Percentiles rank a stretch among this genome's conserved stretches.
phyloP scores from a whole-genome alignment of 2,329 filamentous ascomycete genomes.

The Penicillium rolfsii region DNA sequence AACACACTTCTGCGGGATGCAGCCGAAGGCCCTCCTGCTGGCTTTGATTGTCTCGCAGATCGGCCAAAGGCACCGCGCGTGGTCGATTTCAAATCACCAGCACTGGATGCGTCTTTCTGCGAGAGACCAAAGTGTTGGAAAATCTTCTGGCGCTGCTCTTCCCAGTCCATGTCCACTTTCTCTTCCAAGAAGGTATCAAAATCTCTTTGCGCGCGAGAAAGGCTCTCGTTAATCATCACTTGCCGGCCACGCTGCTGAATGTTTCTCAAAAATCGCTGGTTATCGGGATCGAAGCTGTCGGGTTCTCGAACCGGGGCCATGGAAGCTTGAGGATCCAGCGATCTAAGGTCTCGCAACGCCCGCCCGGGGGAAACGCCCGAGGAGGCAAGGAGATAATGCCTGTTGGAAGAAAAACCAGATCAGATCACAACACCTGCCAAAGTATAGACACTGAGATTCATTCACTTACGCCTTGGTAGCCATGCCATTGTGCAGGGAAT shows the following conservation, averaged over 20 bases:
- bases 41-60: slow-evolving; percentile 44
- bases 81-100: slow-evolving; percentile 48
- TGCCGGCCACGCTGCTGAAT: slow-evolving; percentile 88
- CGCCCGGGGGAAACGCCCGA: slow-evolving; percentile 88
- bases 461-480: slow-evolving; percentile 58
- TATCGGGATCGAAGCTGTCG: slow-evolving; percentile 57
- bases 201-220: slow-evolving; percentile 84
- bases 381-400: slow-evolving; percentile 88
- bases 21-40: slow-evolving; percentile 44
- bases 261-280: slow-evolving; percentile 76
- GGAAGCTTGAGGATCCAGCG: slow-evolving; percentile 72
- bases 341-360: slow-evolving; percentile 82
- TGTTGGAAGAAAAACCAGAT: slow-evolving; percentile 40
- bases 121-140: slow-evolving; percentile 94
- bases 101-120: slow-evolving; percentile 49
- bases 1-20: slow-evolving; percentile 59
- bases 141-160: slow-evolving; percentile 86
- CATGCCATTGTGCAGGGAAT: slow-evolving; percentile 45
- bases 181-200: slow-evolving; percentile 95
- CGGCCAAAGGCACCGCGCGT: slow-evolving; percentile 55
- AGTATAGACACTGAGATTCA: neutral
- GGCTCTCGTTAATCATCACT: slow-evolving; percentile 87
- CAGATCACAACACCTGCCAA: neutral
- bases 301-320: slow-evolving; percentile 37
- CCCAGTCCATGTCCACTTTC: slow-evolving; percentile 94